Evolutionary conservation across 805 yeast species (phyloP), one percentile per base, ranked within the genome.

Genomic region (Candida dajiaensis): DNA sequence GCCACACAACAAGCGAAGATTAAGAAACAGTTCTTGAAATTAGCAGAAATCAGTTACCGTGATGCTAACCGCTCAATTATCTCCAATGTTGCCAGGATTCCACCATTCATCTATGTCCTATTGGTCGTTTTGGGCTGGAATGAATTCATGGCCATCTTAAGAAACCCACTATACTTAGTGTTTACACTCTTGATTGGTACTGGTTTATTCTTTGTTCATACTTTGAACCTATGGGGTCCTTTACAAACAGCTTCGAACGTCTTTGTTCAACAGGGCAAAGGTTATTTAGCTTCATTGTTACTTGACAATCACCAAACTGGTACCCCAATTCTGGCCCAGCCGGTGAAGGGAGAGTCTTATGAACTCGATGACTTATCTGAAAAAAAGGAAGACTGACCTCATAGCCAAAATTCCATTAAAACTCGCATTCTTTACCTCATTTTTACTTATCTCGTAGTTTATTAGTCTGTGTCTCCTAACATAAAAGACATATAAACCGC

Each of bases 101-200:
- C 99, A 4, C 71, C 81, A 53, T 94, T 84, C 71, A 79, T 94
- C 47, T 89, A 88, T 67, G 67, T 80, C 11, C 59, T 92, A 13
- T 68, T 94, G 21, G 64, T 85, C 2, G 80, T 86, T 3, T 70
- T 94, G 20, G 99, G 99, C 10, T 94, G 97, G 97, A 90, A 90
- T 64, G 97, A 94, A 71, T 83, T 94, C 54, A 77, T 89, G 85
- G 84, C 94, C 10, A 78, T 94, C 16, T 60, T 94, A 39, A 77
- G 95, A 52, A 90, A 87, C 61, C 97, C 99, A 44, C 57, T 92
- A n/a, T 76, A 85, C 55, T 80, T 90, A 53, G 72, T 85, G 6
- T 62, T 89, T 42, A 56, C 77, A 1, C 61, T 90, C 39, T 43
- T 89, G 11, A 40, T 74, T 1, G 76, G 76, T 1, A 87, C 85